These are phyloP conservation scores for Iberis amara DNA, from an alignment of 441 rosid genomes.

Conservation along the genomic window DNA sequence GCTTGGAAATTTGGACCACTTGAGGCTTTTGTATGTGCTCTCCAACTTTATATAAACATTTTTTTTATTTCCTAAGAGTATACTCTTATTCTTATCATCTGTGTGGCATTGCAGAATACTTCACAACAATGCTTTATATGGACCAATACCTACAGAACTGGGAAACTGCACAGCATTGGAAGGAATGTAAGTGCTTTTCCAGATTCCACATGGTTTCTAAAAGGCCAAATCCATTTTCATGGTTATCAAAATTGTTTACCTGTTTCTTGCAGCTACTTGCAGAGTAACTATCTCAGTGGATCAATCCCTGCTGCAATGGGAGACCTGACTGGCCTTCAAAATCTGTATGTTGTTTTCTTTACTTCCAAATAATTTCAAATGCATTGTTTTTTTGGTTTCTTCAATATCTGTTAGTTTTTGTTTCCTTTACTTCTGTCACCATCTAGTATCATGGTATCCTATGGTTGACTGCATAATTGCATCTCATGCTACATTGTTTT, in stretches of 20 bases:
- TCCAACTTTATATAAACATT: neutral
- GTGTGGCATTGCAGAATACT: constrained; percentile 48
- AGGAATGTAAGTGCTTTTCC: constrained; percentile 49
- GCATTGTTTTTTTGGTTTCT: neutral
- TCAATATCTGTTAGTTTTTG: constrained; percentile 2
- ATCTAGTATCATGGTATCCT: too few relatives aligned
- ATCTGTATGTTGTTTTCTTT: constrained; percentile 53
- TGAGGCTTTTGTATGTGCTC: constrained; percentile 53
- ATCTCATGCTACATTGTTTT: neutral
- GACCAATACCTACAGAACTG: constrained; percentile 68
- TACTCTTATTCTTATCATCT: constrained; percentile 6
- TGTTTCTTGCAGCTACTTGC: constrained; percentile 63
- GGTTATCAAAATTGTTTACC: constrained; percentile 4
- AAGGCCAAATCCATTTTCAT: constrained; percentile 2
- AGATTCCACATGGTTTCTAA: neutral
- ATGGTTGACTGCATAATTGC: constrained; percentile 7
- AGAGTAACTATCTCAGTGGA: constrained; percentile 82
- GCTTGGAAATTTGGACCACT: constrained; percentile 56
- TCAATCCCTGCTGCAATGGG: constrained; percentile 78
- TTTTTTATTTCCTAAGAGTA: constrained; percentile 4
- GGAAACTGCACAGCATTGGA: constrained; percentile 69
- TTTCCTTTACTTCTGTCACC: constrained; percentile 1
- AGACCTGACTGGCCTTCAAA: constrained; percentile 55
- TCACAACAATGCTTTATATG: constrained; percentile 66
- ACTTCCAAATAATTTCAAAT: neutral